Conservation (phyloP, 495 filamentous ascomycete genomes). For the Halenospora varia region DNA sequence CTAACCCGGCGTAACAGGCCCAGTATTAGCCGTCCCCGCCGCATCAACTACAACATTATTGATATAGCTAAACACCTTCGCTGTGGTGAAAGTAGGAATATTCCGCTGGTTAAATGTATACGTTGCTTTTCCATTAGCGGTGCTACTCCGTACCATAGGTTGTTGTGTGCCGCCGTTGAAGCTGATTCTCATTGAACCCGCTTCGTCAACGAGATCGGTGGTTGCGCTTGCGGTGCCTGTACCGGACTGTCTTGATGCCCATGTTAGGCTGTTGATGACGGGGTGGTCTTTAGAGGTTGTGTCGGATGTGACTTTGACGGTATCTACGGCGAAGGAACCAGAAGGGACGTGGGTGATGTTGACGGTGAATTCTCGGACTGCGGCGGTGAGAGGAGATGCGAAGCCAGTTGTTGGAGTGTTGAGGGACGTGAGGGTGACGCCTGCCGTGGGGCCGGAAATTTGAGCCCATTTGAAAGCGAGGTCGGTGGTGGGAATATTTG, state of each 20-base stretch:
- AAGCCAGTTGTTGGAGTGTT: not conserved
- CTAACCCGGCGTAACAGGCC: no score
- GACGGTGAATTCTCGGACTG: not conserved
- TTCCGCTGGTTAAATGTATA: not conserved
- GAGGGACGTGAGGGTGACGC: not conserved
- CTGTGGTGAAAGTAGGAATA: not conserved
- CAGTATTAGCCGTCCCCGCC: no score
- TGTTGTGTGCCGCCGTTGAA: not conserved
- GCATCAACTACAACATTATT: not conserved
- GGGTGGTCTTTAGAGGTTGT: not conserved
- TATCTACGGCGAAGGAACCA: not conserved
- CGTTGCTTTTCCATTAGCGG: not conserved
- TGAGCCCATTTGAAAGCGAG: constrained; percentile 4
- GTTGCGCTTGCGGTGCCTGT: not conserved
- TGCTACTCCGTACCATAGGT: not conserved
- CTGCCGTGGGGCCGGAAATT: not conserved
- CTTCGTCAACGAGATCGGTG: not conserved
- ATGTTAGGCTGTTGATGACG: not conserved
- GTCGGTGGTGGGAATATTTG: not conserved
- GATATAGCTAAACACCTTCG: not conserved
- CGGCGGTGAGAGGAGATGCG: not conserved
- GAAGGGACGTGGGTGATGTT: not conserved
- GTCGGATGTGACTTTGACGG: not conserved
- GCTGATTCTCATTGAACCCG: not conserved
- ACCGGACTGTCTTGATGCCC: not conserved